Conservation (phyloP, 2,329 filamentous ascomycete genomes). For the Penicillium sp. region DNA sequence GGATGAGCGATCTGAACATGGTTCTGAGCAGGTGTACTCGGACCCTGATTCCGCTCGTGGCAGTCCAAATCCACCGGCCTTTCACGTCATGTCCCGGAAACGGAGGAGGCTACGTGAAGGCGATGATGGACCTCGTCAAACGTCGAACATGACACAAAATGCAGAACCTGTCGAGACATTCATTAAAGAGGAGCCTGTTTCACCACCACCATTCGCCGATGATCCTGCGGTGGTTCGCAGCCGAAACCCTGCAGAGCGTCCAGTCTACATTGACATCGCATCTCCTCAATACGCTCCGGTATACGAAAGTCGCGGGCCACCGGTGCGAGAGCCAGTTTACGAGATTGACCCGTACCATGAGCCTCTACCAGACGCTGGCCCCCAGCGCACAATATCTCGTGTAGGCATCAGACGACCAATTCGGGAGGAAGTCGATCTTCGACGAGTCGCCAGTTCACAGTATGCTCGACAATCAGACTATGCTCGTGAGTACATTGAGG, state of each 20-base stretch:
- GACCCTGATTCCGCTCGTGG: conserved; percentile 36
- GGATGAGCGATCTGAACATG: conserved; percentile 44
- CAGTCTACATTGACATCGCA: conserved; percentile 48
- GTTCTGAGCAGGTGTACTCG: conserved; percentile 23
- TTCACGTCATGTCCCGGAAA: conserved; percentile 50
- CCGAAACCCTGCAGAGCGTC: conserved; percentile 38
- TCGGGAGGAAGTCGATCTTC: conserved; percentile 45
- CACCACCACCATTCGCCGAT: conserved; percentile 56
- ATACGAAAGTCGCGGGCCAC: conserved; percentile 32
- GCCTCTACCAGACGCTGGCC: conserved; percentile 29
- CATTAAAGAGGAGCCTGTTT: conserved; percentile 63
- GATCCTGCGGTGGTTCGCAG: conserved; percentile 36
- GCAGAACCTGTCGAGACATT: conserved; percentile 46
- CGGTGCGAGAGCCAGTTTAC: conserved; percentile 29
- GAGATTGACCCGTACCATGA: conserved; percentile 36
- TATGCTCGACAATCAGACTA: conserved; percentile 43
- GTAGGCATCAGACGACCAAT: conserved; percentile 34
- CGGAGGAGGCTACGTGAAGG: conserved; percentile 48
- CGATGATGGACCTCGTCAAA: conserved; percentile 31
- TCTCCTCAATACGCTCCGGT: conserved; percentile 40
- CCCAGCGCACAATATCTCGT: conserved; percentile 40
- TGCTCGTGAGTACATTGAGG: conserved; percentile 44
- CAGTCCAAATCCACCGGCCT: conserved; percentile 43
- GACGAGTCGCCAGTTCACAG: conserved; percentile 47
- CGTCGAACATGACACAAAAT: conserved; percentile 33